phyloP scores from a whole-genome alignment of 2,329 filamentous ascomycete genomes.

The Fusarium compactum region DNA sequence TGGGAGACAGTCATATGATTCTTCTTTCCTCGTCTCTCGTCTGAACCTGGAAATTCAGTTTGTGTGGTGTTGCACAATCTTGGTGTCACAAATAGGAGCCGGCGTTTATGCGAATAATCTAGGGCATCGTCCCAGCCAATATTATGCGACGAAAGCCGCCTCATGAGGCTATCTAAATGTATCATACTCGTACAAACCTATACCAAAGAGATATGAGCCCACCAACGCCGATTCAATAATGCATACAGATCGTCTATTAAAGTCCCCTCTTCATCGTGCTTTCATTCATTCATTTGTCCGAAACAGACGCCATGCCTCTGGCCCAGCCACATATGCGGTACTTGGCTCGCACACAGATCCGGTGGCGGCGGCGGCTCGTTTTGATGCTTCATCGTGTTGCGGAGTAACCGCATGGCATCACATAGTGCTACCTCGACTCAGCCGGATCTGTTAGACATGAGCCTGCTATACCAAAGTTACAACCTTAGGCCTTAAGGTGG shows the following conservation, averaged over 20 bases:
- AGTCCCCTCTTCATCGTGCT: slow-evolving; percentile 10
- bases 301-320: not conserved
- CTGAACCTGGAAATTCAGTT: not conserved
- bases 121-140: slow-evolving; percentile 1
- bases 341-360: not conserved
- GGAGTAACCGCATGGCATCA: slow-evolving; percentile 13
- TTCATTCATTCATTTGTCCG: slow-evolving; percentile 10
- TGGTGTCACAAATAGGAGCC: slow-evolving; percentile 4
- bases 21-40: not conserved
- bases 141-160: not conserved
- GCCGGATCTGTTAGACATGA: not conserved
- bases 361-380: slow-evolving; percentile 2
- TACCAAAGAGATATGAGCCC: slow-evolving; percentile 20
- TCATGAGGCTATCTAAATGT: slow-evolving; percentile 3
- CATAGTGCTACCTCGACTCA: slow-evolving; percentile 29
- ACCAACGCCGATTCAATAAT: slow-evolving; percentile 30
- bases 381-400: slow-evolving; percentile 23
- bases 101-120: slow-evolving; percentile 1
- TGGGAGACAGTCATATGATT: not conserved
- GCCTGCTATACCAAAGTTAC: too few relatives aligned
- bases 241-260: slow-evolving; percentile 20
- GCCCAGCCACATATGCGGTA: slow-evolving; percentile 5
- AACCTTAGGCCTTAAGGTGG: too few relatives aligned
- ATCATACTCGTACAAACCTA: slow-evolving; percentile 31
- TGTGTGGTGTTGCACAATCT: not conserved